Percentiles rank a stretch among this genome's conserved stretches.
phyloP scores from a whole-genome alignment of 768 basidiomycete species.

The Psilocybe cubensis region DNA sequence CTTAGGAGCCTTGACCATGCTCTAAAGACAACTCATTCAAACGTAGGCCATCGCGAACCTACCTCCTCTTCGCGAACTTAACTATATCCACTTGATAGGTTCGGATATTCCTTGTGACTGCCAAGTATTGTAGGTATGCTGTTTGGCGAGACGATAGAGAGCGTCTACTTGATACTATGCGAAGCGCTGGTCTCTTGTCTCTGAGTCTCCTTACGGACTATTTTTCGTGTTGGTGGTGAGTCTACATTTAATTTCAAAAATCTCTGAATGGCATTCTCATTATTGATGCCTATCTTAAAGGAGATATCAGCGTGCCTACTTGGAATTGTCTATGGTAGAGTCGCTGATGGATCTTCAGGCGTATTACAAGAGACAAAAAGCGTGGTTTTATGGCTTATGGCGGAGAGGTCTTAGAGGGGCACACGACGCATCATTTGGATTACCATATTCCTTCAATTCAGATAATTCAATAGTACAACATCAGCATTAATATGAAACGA shows the following conservation, averaged over 20 bases:
- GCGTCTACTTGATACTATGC: conserved; percentile 48
- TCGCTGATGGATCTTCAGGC: conserved; percentile 66
- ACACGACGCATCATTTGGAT: conserved; percentile 71
- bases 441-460: conserved; percentile 33
- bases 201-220: conserved; percentile 50
- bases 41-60: conserved; percentile 40
- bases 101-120: conserved; percentile 90
- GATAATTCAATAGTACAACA: conserved; percentile 4
- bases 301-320: conserved; percentile 60
- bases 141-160: conserved; percentile 75
- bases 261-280: neutral
- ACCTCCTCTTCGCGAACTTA: neutral
- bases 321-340: conserved; percentile 55
- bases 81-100: conserved; percentile 43
- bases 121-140: conserved; percentile 82
- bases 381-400: conserved; percentile 70
- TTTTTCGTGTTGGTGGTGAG: conserved; percentile 73
- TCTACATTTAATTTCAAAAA: conserved; percentile 4
- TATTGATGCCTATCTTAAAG: conserved; percentile 34
- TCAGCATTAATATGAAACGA: neutral
- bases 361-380: conserved; percentile 50
- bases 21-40: conserved; percentile 86
- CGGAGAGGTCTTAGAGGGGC: conserved; percentile 66
- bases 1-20: conserved; percentile 79
- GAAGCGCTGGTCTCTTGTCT: conserved; percentile 53